Conservation (phyloP, 805 yeast species). For the Candida qinlingensis region DNA sequence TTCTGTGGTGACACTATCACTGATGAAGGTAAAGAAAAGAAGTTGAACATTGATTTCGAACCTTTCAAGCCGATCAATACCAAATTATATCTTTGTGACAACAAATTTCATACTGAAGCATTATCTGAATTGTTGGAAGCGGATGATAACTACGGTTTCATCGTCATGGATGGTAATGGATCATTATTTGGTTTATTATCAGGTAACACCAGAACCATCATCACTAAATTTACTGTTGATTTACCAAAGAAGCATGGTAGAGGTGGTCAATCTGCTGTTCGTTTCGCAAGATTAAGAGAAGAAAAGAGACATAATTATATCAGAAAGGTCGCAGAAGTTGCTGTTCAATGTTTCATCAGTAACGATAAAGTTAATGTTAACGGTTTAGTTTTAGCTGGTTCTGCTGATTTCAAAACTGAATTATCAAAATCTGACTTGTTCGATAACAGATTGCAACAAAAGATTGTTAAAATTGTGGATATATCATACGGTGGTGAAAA, state of each 20-base stretch:
- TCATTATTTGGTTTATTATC: constrained; percentile 91
- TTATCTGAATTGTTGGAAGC: constrained; percentile 88
- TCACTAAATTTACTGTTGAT: constrained; percentile 95
- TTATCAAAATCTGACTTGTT: constrained; percentile 89
- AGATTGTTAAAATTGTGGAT: constrained; percentile 89
- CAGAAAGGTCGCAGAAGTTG: constrained; percentile 96
- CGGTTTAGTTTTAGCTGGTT: constrained; percentile 96
- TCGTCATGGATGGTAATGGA: constrained; percentile 99
- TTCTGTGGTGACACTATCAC: constrained; percentile 99
- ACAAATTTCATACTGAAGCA: constrained; percentile 97
- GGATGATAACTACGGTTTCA: constrained; percentile 96
- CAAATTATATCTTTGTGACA: constrained; percentile 92
- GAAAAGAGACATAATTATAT: constrained; percentile 98
- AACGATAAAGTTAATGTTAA: constrained; percentile 89
- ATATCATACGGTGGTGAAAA: constrained; percentile 99
- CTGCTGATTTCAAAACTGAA: constrained; percentile 97
- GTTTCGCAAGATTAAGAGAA: constrained; percentile 98
- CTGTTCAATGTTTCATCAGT: constrained; percentile 95
- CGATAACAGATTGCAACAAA: constrained; percentile 81
- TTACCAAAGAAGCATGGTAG: constrained; percentile 99
- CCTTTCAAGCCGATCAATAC: constrained; percentile 99
- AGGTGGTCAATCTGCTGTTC: constrained; percentile 99
- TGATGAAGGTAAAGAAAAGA: constrained; percentile 96
- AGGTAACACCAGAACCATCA: constrained; percentile 94
- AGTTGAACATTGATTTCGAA: constrained; percentile 93